Conservation (phyloP, 2,329 filamentous ascomycete genomes). For the Hymenoscyphus infarciens region DNA sequence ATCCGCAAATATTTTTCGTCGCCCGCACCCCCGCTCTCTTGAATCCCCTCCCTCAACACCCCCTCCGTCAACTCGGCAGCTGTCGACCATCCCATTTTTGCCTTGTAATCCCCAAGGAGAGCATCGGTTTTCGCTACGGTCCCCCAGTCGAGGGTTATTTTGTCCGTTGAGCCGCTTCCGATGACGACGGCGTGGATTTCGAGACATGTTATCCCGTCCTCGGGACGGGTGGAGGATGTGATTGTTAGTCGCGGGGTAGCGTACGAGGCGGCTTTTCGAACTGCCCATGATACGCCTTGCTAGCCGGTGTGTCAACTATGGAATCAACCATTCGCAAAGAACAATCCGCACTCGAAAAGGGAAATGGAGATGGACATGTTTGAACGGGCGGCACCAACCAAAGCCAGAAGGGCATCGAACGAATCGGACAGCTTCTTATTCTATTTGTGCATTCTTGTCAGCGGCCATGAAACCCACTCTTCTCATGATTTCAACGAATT, state of each 20-base stretch:
- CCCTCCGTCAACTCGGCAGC: neutral
- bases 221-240: neutral
- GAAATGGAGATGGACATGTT: neutral
- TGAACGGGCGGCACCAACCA: neutral
- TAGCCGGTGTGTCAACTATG: neutral
- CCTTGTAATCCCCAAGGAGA: neutral
- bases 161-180: neutral
- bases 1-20: neutral
- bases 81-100: neutral
- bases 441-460: neutral
- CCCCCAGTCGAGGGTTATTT: neutral
- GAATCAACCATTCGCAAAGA: neutral
- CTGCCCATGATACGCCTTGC: neutral
- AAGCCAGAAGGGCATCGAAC: neutral
- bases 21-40: neutral
- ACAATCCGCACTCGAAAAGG: too few species aligned
- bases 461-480: neutral
- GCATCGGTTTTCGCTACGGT: neutral
- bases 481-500: neutral
- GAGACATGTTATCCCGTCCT: neutral
- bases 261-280: neutral
- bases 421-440: neutral
- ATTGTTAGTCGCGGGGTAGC: neutral
- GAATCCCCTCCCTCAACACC: neutral
- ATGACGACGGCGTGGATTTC: neutral